These are phyloP conservation scores for Hypoxylon sp. DNA, from an alignment of 2,329 filamentous ascomycete genomes.

Conservation along the genomic window DNA sequence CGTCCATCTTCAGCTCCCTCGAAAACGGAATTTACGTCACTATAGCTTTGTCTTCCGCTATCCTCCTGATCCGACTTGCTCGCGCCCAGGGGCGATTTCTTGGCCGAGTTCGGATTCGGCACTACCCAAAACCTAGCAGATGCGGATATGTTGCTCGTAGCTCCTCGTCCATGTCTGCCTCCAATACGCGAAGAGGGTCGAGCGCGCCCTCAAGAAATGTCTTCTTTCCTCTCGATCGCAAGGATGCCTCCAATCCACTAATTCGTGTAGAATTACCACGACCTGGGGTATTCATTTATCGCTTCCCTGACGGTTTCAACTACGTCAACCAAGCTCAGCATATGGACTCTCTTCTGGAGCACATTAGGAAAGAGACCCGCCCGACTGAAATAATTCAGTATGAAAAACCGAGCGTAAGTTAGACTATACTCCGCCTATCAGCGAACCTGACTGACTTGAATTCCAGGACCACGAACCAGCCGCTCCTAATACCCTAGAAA, in stretches of 20 bases:
- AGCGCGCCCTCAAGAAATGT: background rate
- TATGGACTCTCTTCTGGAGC: conserved; percentile 13
- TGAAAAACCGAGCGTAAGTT: conserved; percentile 16
- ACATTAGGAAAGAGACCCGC: conserved; percentile 5
- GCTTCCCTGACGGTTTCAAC: conserved; percentile 22
- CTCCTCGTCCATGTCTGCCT: background rate
- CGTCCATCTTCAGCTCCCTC: conserved; percentile 18
- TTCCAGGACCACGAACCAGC: conserved; percentile 10
- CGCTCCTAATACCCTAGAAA: background rate
- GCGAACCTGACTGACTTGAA: background rate
- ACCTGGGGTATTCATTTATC: conserved; percentile 23
- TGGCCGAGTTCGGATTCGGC: conserved; percentile 7
- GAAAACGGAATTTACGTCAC: conserved; percentile 23
- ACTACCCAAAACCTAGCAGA: background rate
- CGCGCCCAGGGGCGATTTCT: conserved; percentile 12
- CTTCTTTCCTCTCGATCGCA: conserved; percentile 17
- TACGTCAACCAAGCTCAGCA: conserved; percentile 25
- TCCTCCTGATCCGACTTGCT: conserved; percentile 13
- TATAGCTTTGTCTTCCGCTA: conserved; percentile 2
- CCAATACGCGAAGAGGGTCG: background rate
- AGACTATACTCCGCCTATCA: background rate
- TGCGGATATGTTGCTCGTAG: background rate
- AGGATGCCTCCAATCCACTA: conserved; percentile 17
- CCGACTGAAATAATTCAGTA: conserved; percentile 6
- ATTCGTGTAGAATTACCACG: conserved; percentile 8